phyloP scores from a whole-genome alignment of 805 yeast species.

The Barnettozyma sp. region DNA sequence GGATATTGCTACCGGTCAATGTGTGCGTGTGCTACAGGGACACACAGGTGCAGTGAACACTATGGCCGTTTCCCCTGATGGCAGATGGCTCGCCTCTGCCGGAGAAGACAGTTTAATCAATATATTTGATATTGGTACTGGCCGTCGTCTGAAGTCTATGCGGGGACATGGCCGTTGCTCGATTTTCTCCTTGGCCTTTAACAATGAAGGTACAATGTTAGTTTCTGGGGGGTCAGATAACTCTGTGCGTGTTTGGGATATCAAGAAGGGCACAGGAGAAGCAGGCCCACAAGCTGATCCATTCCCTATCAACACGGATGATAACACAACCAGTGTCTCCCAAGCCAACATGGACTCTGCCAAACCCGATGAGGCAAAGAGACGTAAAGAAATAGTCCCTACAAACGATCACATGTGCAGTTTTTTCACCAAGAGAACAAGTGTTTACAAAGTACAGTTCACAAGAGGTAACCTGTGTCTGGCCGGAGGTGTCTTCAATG shows the following conservation, averaged over 20 bases:
- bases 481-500: constrained; percentile 80
- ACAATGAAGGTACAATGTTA: constrained; percentile 80
- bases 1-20: constrained; percentile 85
- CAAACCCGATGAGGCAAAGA: constrained; percentile 42
- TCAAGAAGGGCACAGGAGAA: constrained; percentile 76
- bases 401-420: constrained; percentile 89
- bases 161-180: constrained; percentile 89
- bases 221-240: constrained; percentile 92
- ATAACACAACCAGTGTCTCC: constrained; percentile 24
- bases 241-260: constrained; percentile 94
- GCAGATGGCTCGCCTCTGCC: constrained; percentile 92
- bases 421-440: constrained; percentile 88
- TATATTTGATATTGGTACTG: constrained; percentile 92
- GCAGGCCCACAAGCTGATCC: constrained; percentile 74
- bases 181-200: constrained; percentile 76
- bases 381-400: constrained; percentile 67
- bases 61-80: constrained; percentile 91
- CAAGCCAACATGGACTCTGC: constrained; percentile 19
- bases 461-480: constrained; percentile 85
- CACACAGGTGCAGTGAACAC: constrained; percentile 86
- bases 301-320: constrained; percentile 35
- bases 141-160: constrained; percentile 83
- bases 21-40: constrained; percentile 88
- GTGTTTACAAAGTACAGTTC: constrained; percentile 88
- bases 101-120: constrained; percentile 88